Conservation (phyloP, 306 rosid genomes). For the Malus orientalis region DNA sequence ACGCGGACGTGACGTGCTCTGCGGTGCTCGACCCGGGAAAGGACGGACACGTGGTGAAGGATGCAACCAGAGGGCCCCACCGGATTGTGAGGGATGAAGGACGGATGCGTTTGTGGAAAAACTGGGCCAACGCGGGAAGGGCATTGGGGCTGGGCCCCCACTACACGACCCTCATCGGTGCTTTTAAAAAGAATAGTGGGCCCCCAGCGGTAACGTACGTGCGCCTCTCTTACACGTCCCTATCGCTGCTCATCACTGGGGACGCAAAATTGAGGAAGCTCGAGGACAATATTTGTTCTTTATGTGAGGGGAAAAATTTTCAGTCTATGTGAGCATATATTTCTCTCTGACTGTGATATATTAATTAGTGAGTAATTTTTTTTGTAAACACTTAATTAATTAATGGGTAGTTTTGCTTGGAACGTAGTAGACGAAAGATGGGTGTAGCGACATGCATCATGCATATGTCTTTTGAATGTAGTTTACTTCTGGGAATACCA, state of each 20-base stretch:
- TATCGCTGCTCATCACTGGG: not conserved
- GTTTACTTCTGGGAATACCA: too few relatives aligned
- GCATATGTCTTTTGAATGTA: not conserved
- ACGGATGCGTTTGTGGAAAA: not conserved
- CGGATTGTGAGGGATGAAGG: not conserved
- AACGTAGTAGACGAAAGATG: not conserved
- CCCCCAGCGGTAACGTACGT: conserved; percentile 33
- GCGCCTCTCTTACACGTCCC: conserved; percentile 37
- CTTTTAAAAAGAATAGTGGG: not conserved
- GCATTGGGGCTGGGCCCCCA: conserved; percentile 28
- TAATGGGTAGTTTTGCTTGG: not conserved
- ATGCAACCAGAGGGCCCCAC: conserved; percentile 7
- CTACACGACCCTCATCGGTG: conserved; percentile 2
- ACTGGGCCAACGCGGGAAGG: conserved; percentile 46
- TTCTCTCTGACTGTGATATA: not conserved
- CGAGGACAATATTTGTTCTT: not conserved
- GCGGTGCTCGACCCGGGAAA: not conserved
- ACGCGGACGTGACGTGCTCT: conserved; percentile 24
- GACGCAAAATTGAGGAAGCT: not conserved
- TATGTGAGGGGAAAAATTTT: not conserved
- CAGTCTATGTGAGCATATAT: not conserved
- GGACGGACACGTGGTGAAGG: conserved; percentile 29
- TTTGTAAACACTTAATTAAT: not conserved
- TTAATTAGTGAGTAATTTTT: not conserved
- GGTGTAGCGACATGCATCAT: not conserved